Percentiles rank a stretch among this genome's conserved stretches.
phyloP scores from a whole-genome alignment of 768 basidiomycete genomes.

The Lentinula boryana region DNA sequence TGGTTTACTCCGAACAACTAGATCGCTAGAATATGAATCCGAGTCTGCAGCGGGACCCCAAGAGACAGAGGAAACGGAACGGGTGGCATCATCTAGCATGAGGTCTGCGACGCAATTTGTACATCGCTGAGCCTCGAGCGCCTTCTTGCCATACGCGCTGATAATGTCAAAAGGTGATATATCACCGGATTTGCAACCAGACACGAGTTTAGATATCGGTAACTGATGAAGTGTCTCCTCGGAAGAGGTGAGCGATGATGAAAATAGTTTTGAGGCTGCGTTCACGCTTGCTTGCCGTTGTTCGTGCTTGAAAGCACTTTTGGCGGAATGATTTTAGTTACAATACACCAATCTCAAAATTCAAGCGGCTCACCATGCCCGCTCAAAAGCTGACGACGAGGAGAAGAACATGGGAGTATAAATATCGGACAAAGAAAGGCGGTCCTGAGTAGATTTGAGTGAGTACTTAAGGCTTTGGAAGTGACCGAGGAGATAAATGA shows the following conservation, averaged over 20 bases:
- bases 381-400: slow-evolving; percentile 29
- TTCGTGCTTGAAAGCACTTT: slow-evolving; percentile 37
- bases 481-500: slow-evolving; percentile 1
- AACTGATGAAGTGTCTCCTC: slow-evolving; percentile 46
- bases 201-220: slow-evolving; percentile 40
- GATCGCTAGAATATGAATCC: slow-evolving; percentile 27
- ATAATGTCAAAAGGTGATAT: slow-evolving; percentile 38
- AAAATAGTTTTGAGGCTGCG: slow-evolving; percentile 31
- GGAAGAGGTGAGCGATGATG: slow-evolving; percentile 32
- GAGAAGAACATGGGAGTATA: slow-evolving; percentile 26
- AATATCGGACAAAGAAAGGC: not conserved
- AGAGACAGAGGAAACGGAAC: slow-evolving; percentile 29
- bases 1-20: slow-evolving; percentile 29
- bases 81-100: slow-evolving; percentile 44
- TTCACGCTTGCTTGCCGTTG: slow-evolving; percentile 39
- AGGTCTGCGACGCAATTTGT: slow-evolving; percentile 70
- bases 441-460: not conserved
- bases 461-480: not conserved
- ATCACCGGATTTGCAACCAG: slow-evolving; percentile 34
- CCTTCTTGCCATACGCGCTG: slow-evolving; percentile 48
- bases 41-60: slow-evolving; percentile 33
- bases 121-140: slow-evolving; percentile 43
- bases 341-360: slow-evolving; percentile 5
- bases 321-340: not conserved
- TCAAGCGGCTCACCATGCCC: slow-evolving; percentile 14